Conservation (phyloP, 176 grass and related monocot species). For the Chrysopogon serrulatus region DNA sequence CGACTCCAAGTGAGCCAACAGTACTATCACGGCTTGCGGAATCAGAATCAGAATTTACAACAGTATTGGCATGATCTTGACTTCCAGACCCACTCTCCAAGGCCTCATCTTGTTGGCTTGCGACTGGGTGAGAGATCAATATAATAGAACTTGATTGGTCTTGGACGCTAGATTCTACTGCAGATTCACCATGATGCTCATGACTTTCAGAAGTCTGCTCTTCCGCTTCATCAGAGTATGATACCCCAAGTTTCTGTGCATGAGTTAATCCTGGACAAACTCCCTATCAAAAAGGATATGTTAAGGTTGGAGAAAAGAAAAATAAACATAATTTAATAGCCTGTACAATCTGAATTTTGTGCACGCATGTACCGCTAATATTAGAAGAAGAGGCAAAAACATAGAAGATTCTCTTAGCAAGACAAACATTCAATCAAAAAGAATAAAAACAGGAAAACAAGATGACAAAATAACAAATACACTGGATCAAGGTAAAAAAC, state of each 20-base stretch:
- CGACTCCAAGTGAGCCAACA: not conserved
- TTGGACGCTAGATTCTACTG: conserved; percentile 22
- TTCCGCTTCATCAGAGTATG: conserved; percentile 45
- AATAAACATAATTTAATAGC: not conserved
- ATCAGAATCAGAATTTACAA: conserved; percentile 21
- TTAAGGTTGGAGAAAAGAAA: not conserved
- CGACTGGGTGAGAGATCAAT: conserved; percentile 30
- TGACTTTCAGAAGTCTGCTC: conserved; percentile 31
- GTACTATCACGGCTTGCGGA: not conserved
- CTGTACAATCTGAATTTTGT: not conserved
- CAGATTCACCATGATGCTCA: conserved; percentile 34
- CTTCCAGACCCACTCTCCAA: not conserved
- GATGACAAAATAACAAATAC: not conserved
- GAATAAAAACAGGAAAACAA: not conserved
- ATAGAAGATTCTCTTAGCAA: conserved; percentile 6
- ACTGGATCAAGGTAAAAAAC: not conserved
- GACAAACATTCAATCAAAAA: not conserved
- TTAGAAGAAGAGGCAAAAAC: not conserved
- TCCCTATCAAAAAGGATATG: conserved; percentile 49
- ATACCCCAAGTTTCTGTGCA: conserved; percentile 78
- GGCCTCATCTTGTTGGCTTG: not conserved
- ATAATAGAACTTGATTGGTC: conserved; percentile 39
- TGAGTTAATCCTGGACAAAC: conserved; percentile 78
- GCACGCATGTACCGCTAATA: not conserved
- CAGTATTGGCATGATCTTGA: not conserved